phyloP scores from a whole-genome alignment of 176 grass and related monocot genomes.

The Calamus simplicifolius region DNA sequence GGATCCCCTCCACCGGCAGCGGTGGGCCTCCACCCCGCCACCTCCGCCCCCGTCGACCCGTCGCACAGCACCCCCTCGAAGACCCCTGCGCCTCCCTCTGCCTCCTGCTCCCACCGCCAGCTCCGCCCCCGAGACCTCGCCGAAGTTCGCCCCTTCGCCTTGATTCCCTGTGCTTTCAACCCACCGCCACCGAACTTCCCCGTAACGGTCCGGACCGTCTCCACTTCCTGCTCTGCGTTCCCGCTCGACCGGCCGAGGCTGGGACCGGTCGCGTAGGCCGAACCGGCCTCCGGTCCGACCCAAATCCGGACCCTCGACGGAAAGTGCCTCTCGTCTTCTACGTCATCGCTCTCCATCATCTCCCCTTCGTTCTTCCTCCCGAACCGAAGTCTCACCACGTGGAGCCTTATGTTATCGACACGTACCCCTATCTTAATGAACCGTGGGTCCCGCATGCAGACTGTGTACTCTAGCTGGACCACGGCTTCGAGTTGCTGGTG shows the following conservation, averaged over 20 bases:
- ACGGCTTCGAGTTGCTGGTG: slow-evolving; percentile 73
- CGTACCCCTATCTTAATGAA: slow-evolving; percentile 47
- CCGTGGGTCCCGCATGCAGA: slow-evolving; percentile 23
- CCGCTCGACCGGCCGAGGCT: slow-evolving; percentile 82
- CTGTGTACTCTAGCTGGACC: slow-evolving; percentile 49
- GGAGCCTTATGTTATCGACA: slow-evolving; percentile 64
- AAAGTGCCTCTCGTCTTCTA: slow-evolving; percentile 59
- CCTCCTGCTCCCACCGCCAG: slow-evolving; percentile 95
- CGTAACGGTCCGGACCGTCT: slow-evolving; percentile 53
- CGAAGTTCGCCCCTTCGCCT: slow-evolving; percentile 47
- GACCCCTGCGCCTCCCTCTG: slow-evolving; percentile 54
- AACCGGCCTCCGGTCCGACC: slow-evolving; percentile 56
- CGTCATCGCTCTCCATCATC: slow-evolving; percentile 9
- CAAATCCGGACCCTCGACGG: slow-evolving; percentile 68
- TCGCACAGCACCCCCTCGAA: slow-evolving; percentile 84
- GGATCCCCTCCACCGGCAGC: slow-evolving; percentile 20
- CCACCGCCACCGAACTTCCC: slow-evolving; percentile 33
- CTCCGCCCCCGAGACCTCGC: slow-evolving; percentile 35
- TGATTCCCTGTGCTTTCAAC: slow-evolving; percentile 6
- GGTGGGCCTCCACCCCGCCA: slow-evolving; percentile 42
- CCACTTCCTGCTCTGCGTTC: slow-evolving; percentile 71
- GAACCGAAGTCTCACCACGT: slow-evolving; percentile 58
- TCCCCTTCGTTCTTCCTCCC: slow-evolving; percentile 19
- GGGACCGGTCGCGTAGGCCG: slow-evolving; percentile 61
- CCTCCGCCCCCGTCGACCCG: slow-evolving; percentile 49